Evolutionary conservation across 257 asterid species (phyloP).

Genomic region (Thymus quinquecostatus): DNA sequence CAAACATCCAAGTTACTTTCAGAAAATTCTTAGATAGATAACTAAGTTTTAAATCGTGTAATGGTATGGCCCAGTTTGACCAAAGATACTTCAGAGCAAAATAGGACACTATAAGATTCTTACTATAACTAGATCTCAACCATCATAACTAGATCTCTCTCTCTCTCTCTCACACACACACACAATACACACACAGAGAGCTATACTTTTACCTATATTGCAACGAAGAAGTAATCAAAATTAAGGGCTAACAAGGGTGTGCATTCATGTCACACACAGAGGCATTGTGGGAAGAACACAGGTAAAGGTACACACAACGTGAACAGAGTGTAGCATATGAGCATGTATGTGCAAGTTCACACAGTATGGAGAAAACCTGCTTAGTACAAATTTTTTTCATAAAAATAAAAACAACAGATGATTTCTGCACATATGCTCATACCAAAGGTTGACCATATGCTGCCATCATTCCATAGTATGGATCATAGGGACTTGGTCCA

Average conservation of each 20-base stretch:
- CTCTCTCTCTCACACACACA: neutral
- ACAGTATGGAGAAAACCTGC: neutral
- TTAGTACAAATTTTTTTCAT: neutral
- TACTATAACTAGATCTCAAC: no score
- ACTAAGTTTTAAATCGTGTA: neutral
- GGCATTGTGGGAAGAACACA: neutral
- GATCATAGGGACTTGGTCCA: constrained; percentile 61
- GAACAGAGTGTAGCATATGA: neutral
- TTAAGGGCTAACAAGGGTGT: neutral
- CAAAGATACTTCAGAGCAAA: neutral
- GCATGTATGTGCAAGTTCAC: no score
- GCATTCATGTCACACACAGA: neutral
- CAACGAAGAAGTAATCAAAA: neutral
- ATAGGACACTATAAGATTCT: neutral
- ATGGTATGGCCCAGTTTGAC: neutral
- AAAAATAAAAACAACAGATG: neutral
- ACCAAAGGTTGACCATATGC: constrained; percentile 86
- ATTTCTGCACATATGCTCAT: constrained; percentile 29
- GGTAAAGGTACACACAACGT: neutral
- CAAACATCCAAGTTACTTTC: neutral
- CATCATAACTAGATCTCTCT: neutral
- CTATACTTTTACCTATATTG: neutral
- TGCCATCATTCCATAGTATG: constrained; percentile 72
- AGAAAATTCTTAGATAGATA: neutral
- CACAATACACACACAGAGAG: neutral